Percentiles rank a stretch among this genome's conserved stretches.
These are phyloP conservation scores for Metschnikowia cerradonensis DNA, from an alignment of 805 yeast species.

Conservation along the genomic window DNA sequence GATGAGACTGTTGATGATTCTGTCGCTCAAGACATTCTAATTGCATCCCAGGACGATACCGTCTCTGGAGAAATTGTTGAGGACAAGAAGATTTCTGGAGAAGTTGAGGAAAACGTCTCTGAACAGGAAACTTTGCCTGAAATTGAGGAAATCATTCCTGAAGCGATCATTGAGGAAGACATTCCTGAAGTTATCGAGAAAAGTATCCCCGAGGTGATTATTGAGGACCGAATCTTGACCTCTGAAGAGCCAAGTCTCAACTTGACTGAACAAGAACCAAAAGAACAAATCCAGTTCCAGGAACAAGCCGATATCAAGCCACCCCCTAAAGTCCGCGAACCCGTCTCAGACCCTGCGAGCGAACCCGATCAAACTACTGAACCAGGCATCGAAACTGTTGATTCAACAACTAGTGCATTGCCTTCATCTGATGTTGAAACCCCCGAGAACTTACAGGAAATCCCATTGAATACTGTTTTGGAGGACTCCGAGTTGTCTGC, in stretches of 20 bases:
- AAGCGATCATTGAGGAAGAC: no score
- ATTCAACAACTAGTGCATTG: neutral
- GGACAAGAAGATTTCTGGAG: neutral
- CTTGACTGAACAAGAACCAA: neutral
- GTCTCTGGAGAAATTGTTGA: constrained; percentile 1
- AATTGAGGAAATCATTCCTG: no score
- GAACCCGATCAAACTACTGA: no score
- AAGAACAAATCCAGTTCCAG: neutral
- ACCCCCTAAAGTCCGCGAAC: neutral
- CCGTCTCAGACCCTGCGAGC: neutral
- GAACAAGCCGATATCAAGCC: neutral
- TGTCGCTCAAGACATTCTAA: neutral
- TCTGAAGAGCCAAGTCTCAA: neutral
- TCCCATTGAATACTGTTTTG: neutral
- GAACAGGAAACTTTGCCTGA: no score
- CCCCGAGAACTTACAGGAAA: neutral
- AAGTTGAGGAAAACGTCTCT: no score
- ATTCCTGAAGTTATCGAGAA: no score
- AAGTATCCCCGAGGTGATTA: neutral
- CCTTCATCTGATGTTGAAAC: neutral
- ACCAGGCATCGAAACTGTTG: neutral
- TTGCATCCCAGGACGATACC: neutral
- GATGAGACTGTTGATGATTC: neutral
- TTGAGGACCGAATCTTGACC: neutral
- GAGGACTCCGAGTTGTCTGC: neutral